Evolutionary conservation across 2,329 filamentous ascomycete genomes (phyloP).

Genomic region (Apiospora sp.): DNA sequence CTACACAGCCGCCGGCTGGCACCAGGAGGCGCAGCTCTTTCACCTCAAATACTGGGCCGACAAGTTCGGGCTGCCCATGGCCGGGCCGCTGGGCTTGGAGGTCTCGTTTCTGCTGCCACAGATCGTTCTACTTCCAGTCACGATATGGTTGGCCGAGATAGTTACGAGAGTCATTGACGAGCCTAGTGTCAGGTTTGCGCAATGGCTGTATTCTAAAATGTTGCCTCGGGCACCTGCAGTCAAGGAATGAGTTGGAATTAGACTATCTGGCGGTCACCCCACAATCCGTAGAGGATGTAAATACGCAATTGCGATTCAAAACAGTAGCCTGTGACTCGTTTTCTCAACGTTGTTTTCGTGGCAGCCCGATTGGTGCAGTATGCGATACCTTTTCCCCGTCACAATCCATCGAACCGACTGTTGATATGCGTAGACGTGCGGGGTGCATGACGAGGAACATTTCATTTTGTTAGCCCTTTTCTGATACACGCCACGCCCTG

Average conservation of each 20-base stretch:
- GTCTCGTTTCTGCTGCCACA: slow-evolving; percentile 66
- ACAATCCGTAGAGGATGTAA: background rate
- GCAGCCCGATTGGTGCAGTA: background rate
- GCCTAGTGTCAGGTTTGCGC: slow-evolving; percentile 64
- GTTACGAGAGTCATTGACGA: slow-evolving; percentile 65
- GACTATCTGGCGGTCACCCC: too few relatives aligned
- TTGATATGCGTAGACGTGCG: background rate
- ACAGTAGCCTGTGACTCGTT: background rate
- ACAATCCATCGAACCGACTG: background rate
- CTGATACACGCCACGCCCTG: slow-evolving; percentile 1
- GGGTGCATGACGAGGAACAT: background rate
- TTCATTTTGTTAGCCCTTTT: too few relatives aligned
- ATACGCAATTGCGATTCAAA: background rate
- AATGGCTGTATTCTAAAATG: slow-evolving; percentile 58
- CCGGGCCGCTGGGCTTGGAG: slow-evolving; percentile 68
- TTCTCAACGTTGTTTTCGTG: background rate
- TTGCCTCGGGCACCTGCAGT: background rate
- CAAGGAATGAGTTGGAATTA: background rate
- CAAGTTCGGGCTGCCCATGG: slow-evolving; percentile 59
- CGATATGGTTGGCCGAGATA: slow-evolving; percentile 65
- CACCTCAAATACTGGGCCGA: slow-evolving; percentile 65
- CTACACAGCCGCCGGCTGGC: slow-evolving; percentile 68
- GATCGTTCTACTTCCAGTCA: slow-evolving; percentile 65
- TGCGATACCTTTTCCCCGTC: background rate
- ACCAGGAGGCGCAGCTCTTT: slow-evolving; percentile 55